Percentiles rank a stretch among this genome's conserved stretches.
phyloP scores from a whole-genome alignment of 768 basidiomycete genomes.

The Cyathus striatus region DNA sequence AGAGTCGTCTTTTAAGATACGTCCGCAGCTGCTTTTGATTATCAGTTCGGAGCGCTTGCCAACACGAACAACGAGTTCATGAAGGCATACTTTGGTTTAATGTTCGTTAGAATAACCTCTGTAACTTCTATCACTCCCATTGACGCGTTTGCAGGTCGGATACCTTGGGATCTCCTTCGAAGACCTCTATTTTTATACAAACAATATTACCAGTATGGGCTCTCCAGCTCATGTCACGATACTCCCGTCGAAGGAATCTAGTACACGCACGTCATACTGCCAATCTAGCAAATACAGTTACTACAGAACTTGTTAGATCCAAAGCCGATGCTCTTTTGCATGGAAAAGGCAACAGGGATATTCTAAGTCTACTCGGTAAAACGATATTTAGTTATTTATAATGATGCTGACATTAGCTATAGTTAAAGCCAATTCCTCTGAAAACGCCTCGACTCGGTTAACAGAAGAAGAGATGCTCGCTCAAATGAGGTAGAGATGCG shows the following conservation, averaged over 20 bases:
- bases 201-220: slow-evolving; percentile 43
- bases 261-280: slow-evolving; percentile 43
- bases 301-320: slow-evolving; percentile 38
- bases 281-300: slow-evolving; percentile 36
- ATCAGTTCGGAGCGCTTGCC: slow-evolving; percentile 49
- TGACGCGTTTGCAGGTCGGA: slow-evolving; percentile 38
- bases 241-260: slow-evolving; percentile 36
- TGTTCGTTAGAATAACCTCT: slow-evolving; percentile 21
- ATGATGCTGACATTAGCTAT: neutral
- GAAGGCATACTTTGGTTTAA: slow-evolving; percentile 48
- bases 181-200: slow-evolving; percentile 41
- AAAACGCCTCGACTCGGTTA: slow-evolving; percentile 25
- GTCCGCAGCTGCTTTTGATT: slow-evolving; percentile 43
- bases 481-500: slow-evolving; percentile 27
- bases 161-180: slow-evolving; percentile 42
- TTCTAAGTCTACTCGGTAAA: slow-evolving; percentile 53
- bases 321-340: slow-evolving; percentile 43
- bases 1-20: neutral
- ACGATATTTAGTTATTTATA: neutral
- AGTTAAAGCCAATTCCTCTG: slow-evolving; percentile 43
- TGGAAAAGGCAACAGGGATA: slow-evolving; percentile 46
- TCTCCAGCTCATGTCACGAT: slow-evolving; percentile 40
- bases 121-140: no score
- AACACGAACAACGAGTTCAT: slow-evolving; percentile 47
- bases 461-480: slow-evolving; percentile 35